Base-by-base conservation (phyloP, 768 basidiomycete genomes). In the Mycena albidolilacea region DNA sequence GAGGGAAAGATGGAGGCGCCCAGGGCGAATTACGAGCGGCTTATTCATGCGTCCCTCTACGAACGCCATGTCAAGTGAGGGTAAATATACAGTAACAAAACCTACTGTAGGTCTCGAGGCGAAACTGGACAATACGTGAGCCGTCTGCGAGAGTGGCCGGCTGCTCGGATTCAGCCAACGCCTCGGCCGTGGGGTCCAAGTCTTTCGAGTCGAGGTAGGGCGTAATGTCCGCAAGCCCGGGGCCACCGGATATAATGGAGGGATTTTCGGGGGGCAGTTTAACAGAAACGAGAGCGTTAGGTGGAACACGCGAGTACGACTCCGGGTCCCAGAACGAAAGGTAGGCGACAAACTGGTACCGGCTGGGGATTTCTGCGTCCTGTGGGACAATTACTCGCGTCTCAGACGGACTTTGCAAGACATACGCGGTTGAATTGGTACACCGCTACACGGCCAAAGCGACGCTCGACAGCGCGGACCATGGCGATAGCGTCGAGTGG, bases 401-500 rank as follows among this genome's bases (percentile, higher is more conserved):
- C 12, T 58, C 30, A 35, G 65, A 38, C n/a, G 17, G 15, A 14
- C 9, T 35, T 19, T 43, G 9, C 19, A 6, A 35, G 35, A 38
- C 66, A 30, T 60, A 72, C 71, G 30, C 61, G 67, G 41, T 23
- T 3, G 39, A 75, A 70, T 14, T 44, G 75, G 30, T 30, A 75
- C 23, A 63, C 64, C 0, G 68, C 41, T 30, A 72, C 64, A 23
- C 71, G 71, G 23, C 75, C 75, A 10, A 75, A 75, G 14, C 75
- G 71, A 14, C 64, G 84, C 80, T 93, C 92, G 38, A 92, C 75
- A 9, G 85, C 87, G 58, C 88, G 86, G 67, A 92, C 77, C 58
- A 90, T 82, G 58, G 87, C 82, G 9, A 87, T 84, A 6, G 86
- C 87, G 30, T 92, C 88, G 6, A 84, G 79, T 75, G 90, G 86